A percentile compares a stretch with the other conserved stretches of the same genome.
These are phyloP conservation scores for Cystofilobasidium capitatum DNA, from an alignment of 768 basidiomycete species.

Conservation along the genomic window DNA sequence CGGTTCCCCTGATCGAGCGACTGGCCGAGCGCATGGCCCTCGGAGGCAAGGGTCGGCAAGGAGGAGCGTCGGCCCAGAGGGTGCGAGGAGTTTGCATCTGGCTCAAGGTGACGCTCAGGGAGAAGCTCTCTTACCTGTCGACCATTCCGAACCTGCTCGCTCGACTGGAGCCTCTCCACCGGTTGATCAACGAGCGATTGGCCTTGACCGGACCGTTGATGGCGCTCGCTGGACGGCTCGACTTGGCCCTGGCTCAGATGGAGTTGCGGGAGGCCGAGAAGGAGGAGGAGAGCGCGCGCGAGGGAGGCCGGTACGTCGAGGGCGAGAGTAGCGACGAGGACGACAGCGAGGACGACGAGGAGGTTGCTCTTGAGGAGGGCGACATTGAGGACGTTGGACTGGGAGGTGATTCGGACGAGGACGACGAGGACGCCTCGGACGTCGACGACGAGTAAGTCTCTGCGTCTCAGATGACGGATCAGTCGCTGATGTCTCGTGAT, in stretches of 20 bases:
- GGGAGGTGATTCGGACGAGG: slow-evolving; percentile 31
- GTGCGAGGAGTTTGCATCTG: slow-evolving; percentile 39
- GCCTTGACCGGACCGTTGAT: slow-evolving; percentile 74
- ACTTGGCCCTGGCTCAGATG: slow-evolving; percentile 88
- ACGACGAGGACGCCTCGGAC: slow-evolving; percentile 50
- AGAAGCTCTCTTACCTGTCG: slow-evolving; percentile 86
- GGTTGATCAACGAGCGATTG: slow-evolving; percentile 67
- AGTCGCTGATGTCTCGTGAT: not conserved
- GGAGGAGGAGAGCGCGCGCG: slow-evolving; percentile 37
- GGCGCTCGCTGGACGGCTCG: slow-evolving; percentile 76
- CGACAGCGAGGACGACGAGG: slow-evolving; percentile 60
- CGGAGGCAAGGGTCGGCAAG: slow-evolving; percentile 59
- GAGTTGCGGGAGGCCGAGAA: slow-evolving; percentile 57
- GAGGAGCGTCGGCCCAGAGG: slow-evolving; percentile 42
- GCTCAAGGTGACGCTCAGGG: slow-evolving; percentile 61
- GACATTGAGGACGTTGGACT: slow-evolving; percentile 30
- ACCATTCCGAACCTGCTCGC: slow-evolving; percentile 90
- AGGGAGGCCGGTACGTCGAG: too few relatives aligned
- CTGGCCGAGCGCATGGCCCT: slow-evolving; percentile 48
- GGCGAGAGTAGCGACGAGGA: slow-evolving; percentile 63
- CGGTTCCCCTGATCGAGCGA: slow-evolving; percentile 77
- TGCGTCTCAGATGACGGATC: too few relatives aligned
- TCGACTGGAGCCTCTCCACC: slow-evolving; percentile 72
- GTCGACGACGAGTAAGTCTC: slow-evolving; percentile 31
- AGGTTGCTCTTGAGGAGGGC: slow-evolving; percentile 34